phyloP scores from a whole-genome alignment of 2,329 filamentous ascomycete genomes.

The Biscogniauxia marginata region DNA sequence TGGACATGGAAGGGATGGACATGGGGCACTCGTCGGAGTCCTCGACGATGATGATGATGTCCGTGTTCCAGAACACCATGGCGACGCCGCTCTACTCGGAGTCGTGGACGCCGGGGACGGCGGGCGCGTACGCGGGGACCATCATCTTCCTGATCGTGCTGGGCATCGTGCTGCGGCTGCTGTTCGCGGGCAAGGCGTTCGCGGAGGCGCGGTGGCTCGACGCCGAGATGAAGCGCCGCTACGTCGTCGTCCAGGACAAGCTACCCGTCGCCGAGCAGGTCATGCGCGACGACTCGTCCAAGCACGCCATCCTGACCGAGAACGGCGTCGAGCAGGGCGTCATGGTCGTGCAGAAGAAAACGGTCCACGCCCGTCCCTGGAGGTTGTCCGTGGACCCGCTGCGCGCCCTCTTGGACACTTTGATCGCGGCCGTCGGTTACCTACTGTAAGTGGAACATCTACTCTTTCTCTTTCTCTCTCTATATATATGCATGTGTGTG shows the following conservation, averaged over 20 bases:
- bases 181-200: conserved; percentile 69
- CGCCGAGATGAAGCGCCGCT: conserved; percentile 70
- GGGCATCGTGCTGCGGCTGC: conserved; percentile 63
- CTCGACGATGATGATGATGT: conserved; percentile 37
- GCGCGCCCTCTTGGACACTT: conserved; percentile 31
- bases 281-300: conserved; percentile 58
- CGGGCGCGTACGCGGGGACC: conserved; percentile 78
- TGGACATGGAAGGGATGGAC: conserved; percentile 28
- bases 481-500: background rate
- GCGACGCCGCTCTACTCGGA: conserved; percentile 56
- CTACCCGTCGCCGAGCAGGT: conserved; percentile 58
- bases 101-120: conserved; percentile 69
- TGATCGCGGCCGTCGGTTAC: conserved; percentile 31
- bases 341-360: conserved; percentile 63
- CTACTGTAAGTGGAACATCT: conserved; percentile 34
- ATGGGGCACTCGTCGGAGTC: conserved; percentile 23
- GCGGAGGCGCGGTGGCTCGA: conserved; percentile 66
- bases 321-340: conserved; percentile 83
- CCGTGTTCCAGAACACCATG: conserved; percentile 57
- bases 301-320: conserved; percentile 65
- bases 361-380: conserved; percentile 64
- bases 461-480: background rate
- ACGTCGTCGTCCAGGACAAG: conserved; percentile 70
- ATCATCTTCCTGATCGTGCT: conserved; percentile 89
- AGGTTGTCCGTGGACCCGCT: conserved; percentile 65